phyloP scores from a whole-genome alignment of 108 stramenopile species.

The Aurantiochytrium sp. region DNA sequence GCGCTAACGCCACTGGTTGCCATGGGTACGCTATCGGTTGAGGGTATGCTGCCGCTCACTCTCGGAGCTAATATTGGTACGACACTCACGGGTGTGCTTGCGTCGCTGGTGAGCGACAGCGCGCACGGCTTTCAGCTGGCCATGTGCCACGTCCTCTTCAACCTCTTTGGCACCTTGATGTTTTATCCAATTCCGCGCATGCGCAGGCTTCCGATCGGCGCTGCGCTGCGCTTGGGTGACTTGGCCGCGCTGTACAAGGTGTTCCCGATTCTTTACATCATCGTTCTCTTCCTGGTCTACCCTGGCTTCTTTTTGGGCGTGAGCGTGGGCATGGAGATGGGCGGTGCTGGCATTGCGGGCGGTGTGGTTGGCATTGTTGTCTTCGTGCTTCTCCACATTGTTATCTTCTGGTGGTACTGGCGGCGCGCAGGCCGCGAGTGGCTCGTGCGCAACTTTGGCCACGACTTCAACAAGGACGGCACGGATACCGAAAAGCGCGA shows the following conservation, averaged over 20 bases:
- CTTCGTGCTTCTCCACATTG: neutral
- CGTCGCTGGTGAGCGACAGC: slow-evolving; percentile 57
- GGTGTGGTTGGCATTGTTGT: neutral
- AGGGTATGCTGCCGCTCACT: slow-evolving; percentile 43
- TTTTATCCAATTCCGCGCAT: slow-evolving; percentile 71
- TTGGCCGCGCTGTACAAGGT: slow-evolving; percentile 16
- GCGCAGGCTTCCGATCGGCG: slow-evolving; percentile 55
- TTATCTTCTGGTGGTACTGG: neutral
- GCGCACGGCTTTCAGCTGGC: slow-evolving; percentile 61
- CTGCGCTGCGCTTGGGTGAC: slow-evolving; percentile 54
- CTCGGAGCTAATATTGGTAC: slow-evolving; percentile 81
- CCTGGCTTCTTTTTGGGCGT: slow-evolving; percentile 45
- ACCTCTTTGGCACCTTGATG: slow-evolving; percentile 65
- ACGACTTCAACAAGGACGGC: neutral
- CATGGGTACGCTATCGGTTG: slow-evolving; percentile 50
- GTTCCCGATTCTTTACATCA: slow-evolving; percentile 62
- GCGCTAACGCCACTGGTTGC: slow-evolving; percentile 70
- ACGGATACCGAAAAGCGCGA: neutral
- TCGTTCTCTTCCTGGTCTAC: slow-evolving; percentile 55
- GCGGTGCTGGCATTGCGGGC: neutral
- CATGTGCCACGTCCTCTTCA: slow-evolving; percentile 70
- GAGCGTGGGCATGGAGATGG: neutral
- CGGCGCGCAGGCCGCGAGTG: neutral
- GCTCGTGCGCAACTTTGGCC: neutral
- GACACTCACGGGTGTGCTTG: slow-evolving; percentile 63